phyloP scores from a whole-genome alignment of 78 protist genomes.

The Creolimax fragrantissima region DNA sequence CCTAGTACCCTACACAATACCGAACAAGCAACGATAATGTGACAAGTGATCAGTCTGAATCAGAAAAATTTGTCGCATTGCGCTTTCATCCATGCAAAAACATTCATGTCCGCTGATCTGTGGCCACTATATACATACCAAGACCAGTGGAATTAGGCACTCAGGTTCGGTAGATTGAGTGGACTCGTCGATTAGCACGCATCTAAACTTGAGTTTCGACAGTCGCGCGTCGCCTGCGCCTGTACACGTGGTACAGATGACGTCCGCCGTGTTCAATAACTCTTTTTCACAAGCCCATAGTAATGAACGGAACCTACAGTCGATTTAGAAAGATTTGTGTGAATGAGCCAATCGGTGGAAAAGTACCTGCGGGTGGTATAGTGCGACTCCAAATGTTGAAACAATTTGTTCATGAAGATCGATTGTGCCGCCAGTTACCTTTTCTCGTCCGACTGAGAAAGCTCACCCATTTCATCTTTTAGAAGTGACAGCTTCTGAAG shows the following conservation, averaged over 20 bases:
- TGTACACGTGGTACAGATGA: conserved; percentile 94
- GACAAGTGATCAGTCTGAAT: neutral
- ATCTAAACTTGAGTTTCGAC: conserved; percentile 56
- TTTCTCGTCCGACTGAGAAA: conserved; percentile 53
- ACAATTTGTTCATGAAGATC: too few species aligned
- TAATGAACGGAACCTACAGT: neutral
- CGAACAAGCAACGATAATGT: neutral
- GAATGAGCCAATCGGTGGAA: too few species aligned
- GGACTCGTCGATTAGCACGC: conserved; percentile 93
- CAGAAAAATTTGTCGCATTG: neutral
- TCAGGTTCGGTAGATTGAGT: conserved; percentile 99
- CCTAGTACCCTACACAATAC: conserved; percentile 30
- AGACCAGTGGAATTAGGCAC: conserved; percentile 89
- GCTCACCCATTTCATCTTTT: conserved; percentile 63
- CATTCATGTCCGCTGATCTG: too few species aligned
- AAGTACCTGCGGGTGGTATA: too few species aligned
- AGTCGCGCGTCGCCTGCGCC: conserved; percentile 98
- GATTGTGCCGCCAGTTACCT: too few species aligned
- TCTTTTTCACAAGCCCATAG: conserved; percentile 60
- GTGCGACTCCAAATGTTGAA: too few species aligned
- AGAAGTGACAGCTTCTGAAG: conserved; percentile 72
- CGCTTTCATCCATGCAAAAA: neutral
- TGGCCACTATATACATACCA: conserved; percentile 2
- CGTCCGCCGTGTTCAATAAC: conserved; percentile 86
- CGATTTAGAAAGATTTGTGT: too few species aligned